Conservation (phyloP, 148 eudicot species). For the Rhododendron molle region DNA sequence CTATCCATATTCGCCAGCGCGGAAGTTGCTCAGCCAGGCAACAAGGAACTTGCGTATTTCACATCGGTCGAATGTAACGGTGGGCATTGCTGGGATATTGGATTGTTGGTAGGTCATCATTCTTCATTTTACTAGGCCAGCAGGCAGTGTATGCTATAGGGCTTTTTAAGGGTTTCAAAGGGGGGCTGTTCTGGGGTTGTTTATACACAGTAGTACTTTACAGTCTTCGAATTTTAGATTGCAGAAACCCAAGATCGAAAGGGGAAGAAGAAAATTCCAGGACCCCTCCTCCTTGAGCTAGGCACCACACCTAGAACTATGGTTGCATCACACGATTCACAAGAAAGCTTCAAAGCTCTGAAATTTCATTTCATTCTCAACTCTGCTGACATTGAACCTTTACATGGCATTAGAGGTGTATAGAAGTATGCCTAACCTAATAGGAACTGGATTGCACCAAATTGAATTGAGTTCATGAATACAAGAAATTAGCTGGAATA, state of each 20-base stretch:
- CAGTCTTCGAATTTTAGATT: background rate
- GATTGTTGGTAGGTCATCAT: background rate
- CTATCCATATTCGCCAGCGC: background rate
- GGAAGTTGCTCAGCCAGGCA: background rate
- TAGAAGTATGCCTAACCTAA: background rate
- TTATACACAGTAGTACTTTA: background rate
- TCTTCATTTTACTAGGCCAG: background rate
- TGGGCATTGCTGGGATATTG: background rate
- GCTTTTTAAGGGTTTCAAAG: background rate
- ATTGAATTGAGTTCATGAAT: background rate
- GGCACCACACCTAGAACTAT: background rate
- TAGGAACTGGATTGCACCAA: background rate
- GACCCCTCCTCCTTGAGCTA: background rate
- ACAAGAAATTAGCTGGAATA: background rate
- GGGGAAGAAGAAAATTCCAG: background rate
- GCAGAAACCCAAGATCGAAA: background rate
- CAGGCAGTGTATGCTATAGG: background rate
- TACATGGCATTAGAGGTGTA: background rate
- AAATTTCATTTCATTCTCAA: background rate
- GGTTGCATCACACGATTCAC: background rate
- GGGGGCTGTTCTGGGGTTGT: background rate
- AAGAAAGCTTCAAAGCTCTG: background rate
- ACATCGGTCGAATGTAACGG: background rate
- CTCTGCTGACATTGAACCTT: background rate
- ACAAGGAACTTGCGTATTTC: background rate